Base-by-base conservation (phyloP, 140 eudicot species). In the Anethum foeniculum region DNA sequence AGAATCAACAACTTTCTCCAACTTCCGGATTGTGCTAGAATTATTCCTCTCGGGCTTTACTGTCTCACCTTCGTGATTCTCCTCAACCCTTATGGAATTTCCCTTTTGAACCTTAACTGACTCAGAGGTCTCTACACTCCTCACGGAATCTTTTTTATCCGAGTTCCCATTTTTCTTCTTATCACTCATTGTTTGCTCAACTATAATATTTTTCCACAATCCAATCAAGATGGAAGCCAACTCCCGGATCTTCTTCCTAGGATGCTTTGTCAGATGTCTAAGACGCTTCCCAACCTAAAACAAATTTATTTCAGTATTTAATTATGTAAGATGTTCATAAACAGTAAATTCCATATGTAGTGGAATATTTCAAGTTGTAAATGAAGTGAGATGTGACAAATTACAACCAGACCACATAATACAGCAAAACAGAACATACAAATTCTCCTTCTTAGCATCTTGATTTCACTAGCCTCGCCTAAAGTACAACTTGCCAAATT, bases 201-300 rank as follows among this genome's bases (percentile, higher is more conserved):
- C 84, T 43, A 94, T 90, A 69, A 94, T 85, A 15, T 73, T 82
- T 79, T 92, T 94, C 98, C 98, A 94, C 47, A 89, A 83, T 83
- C 87, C 96, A 51, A 94, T 89, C 84, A 89, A 85, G 81, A 90
- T 87, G 51, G 91, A 82, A 79, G 97, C 94, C 81, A 86, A 72
- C 10, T 90, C 83, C 85, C 87, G 93, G 27, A 94, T 94, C 81
- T 86, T 92, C 82, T 83, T 82, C 79, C 92, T 88, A 2, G 89
- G 90, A 78, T 94, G 98, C 80, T 94, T 94, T n/a, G 94, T 90
- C 81, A 94, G 89, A 34, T 86, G 90, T 34, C 91, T 90, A 46
- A 94, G 90, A 68, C 91, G 89, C 82, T 91, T 94, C 25, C 97
- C 98, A 67, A 94, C 91, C 98, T 94, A 89, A 81, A 80, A 86